phyloP scores from a whole-genome alignment of 2,329 filamentous ascomycete genomes.

The Biscogniauxia sp. region DNA sequence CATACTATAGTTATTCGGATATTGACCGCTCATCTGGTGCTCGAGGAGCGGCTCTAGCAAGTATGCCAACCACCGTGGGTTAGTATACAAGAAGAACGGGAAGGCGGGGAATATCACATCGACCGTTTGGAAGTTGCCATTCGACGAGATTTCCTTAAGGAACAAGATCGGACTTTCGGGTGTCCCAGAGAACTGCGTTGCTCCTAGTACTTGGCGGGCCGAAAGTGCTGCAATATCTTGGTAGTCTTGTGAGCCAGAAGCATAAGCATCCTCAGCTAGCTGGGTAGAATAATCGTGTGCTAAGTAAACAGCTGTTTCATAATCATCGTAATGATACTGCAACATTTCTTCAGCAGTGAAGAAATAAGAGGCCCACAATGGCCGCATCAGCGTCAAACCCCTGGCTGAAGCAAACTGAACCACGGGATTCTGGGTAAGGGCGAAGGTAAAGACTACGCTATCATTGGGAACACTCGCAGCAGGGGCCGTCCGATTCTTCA shows the following conservation, averaged over 20 bases:
- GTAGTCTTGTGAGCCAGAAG: conserved; percentile 72
- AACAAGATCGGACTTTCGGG: conserved; percentile 72
- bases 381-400: conserved; percentile 74
- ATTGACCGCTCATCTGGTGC: conserved; percentile 78
- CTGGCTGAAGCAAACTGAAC: conserved; percentile 75
- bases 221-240: conserved; percentile 75
- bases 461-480: conserved; percentile 36
- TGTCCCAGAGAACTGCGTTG: conserved; percentile 72
- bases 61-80: conserved; percentile 76
- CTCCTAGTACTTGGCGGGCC: conserved; percentile 77
- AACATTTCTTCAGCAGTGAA: conserved; percentile 60
- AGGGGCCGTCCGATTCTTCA: conserved; percentile 36
- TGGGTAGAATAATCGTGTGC: conserved; percentile 73
- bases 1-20: conserved; percentile 79
- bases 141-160: conserved; percentile 81
- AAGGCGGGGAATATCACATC: conserved; percentile 86
- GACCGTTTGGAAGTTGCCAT: conserved; percentile 82
- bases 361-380: conserved; percentile 78
- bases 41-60: conserved; percentile 77
- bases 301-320: conserved; percentile 58
- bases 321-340: conserved; percentile 74
- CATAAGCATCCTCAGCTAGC: conserved; percentile 67
- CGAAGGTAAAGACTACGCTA: conserved; percentile 71
- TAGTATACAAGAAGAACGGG: conserved; percentile 84
- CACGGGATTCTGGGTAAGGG: conserved; percentile 74